phyloP scores from a whole-genome alignment of 306 rosid species.

The Fagus crenata region DNA sequence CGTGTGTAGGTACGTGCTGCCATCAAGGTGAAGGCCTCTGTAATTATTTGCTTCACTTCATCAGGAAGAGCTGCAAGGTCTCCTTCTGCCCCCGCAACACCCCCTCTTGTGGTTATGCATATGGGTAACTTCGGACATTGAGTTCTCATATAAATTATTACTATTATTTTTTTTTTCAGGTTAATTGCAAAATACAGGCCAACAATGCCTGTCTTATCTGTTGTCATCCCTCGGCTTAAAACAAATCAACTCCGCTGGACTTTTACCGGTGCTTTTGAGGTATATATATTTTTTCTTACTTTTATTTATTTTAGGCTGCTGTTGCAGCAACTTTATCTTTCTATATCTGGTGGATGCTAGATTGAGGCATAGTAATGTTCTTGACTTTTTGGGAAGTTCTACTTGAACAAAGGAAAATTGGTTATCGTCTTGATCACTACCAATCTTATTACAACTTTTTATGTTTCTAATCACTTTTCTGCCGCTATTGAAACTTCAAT shows the following conservation, averaged over 20 bases:
- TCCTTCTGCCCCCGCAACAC: not conserved
- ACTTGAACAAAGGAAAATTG: not conserved
- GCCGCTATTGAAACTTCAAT: not conserved
- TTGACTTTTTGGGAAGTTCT: not conserved
- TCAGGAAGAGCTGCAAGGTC: constrained; percentile 99
- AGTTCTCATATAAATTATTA: not conserved
- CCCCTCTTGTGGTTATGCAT: not conserved
- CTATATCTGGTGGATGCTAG: not conserved
- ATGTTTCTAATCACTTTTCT: not conserved
- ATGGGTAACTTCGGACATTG: too few species aligned
- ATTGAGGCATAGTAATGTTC: not conserved
- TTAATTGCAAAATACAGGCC: constrained; percentile 94
- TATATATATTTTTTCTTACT: constrained; percentile 26
- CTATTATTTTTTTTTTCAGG: constrained; percentile 34
- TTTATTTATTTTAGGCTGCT: constrained; percentile 3
- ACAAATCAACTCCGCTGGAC: constrained; percentile 86
- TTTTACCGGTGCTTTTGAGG: constrained; percentile 97
- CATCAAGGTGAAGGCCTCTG: constrained; percentile 95
- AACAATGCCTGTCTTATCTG: constrained; percentile 91
- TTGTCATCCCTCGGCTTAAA: constrained; percentile 74
- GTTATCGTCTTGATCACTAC: not conserved
- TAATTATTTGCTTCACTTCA: constrained; percentile 93
- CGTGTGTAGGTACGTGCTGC: constrained; percentile 89
- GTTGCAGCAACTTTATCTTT: constrained; percentile 6
- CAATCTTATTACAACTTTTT: not conserved